Evolutionary conservation across 2,329 filamentous ascomycete genomes (phyloP).

Genomic region (Zymoseptoria tritici): DNA sequence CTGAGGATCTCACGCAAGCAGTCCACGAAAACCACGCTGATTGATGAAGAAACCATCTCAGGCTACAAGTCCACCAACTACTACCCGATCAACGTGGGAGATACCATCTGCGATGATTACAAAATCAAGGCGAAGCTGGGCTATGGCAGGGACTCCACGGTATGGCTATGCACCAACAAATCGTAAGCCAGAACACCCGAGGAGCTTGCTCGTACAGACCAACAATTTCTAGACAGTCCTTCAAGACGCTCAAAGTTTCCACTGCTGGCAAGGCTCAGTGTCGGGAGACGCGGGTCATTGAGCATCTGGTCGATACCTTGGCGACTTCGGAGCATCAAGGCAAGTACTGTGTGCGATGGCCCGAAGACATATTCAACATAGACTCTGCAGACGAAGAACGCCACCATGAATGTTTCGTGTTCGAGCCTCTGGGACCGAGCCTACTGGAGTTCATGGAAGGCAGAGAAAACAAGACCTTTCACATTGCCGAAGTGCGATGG

Average conservation of each 20-base stretch:
- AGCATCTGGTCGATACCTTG: neutral
- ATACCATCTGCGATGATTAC: slow-evolving; percentile 29
- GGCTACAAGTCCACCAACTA: neutral
- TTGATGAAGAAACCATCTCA: neutral
- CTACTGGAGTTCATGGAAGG: slow-evolving; percentile 5
- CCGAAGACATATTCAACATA: slow-evolving; percentile 17
- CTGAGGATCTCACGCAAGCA: too few relatives aligned
- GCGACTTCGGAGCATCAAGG: slow-evolving; percentile 1
- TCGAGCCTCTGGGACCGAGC: slow-evolving; percentile 17
- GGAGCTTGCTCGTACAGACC: too few relatives aligned
- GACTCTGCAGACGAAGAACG: slow-evolving; percentile 9
- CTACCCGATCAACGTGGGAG: slow-evolving; percentile 14
- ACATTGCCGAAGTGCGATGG: slow-evolving; percentile 14
- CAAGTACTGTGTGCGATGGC: slow-evolving; percentile 17
- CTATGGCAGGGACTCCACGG: slow-evolving; percentile 34
- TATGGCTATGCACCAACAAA: slow-evolving; percentile 36
- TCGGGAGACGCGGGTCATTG: neutral
- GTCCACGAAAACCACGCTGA: neutral
- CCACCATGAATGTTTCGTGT: slow-evolving; percentile 22
- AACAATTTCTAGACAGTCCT: neutral
- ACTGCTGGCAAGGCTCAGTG: too few relatives aligned
- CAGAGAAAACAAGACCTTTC: slow-evolving; percentile 8
- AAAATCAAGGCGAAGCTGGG: slow-evolving; percentile 37
- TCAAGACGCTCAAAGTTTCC: neutral
- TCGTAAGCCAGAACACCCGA: neutral